phyloP scores from a whole-genome alignment of 257 asterid species.

The Solanum raphanifolium region DNA sequence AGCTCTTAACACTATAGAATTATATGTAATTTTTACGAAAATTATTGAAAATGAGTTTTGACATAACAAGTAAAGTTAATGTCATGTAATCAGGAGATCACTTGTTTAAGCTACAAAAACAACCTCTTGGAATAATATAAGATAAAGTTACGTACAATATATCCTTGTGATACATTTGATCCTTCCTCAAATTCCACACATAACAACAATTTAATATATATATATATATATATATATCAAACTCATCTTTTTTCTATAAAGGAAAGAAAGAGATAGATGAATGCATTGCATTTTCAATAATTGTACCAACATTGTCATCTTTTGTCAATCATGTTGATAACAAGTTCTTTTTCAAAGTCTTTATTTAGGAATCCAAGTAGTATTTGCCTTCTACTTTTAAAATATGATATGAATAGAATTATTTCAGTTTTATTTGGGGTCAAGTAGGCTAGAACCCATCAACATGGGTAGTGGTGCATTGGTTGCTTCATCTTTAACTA shows the following conservation, averaged over 20 bases:
- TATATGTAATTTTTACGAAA: neutral
- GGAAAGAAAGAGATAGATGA: neutral
- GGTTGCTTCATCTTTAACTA: too few species aligned
- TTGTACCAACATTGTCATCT: neutral
- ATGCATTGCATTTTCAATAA: neutral
- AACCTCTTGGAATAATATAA: neutral
- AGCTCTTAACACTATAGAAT: neutral
- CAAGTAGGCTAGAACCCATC: neutral
- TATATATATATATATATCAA: neutral
- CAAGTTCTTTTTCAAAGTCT: neutral
- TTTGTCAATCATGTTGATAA: neutral
- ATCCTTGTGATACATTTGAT: neutral
- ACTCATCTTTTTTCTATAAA: neutral
- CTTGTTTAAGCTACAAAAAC: neutral
- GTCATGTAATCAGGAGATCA: neutral
- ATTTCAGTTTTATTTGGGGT: neutral
- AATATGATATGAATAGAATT: neutral
- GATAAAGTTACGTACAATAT: fast-evolving
- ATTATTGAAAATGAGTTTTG: neutral
- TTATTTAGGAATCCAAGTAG: neutral
- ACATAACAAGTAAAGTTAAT: neutral
- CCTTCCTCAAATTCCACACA: neutral
- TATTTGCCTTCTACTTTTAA: neutral
- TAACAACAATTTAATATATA: neutral
- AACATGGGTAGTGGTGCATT: too few species aligned